Conservation (phyloP, 305 asterid genomes). For the Euphrasia arctica region DNA sequence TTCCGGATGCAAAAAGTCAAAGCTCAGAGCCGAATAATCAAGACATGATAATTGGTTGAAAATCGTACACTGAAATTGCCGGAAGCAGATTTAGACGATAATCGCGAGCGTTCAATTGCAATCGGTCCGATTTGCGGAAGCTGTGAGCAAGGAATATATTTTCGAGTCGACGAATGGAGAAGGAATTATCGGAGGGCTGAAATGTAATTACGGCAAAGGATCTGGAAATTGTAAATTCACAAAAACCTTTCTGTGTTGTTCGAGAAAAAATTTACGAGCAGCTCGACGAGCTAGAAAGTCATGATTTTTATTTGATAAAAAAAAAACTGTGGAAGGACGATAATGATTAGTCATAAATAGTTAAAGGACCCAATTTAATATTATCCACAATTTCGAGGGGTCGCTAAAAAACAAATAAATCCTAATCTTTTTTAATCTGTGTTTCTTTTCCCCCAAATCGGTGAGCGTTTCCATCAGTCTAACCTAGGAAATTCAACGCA, state of each 20-base stretch:
- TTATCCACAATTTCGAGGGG: constrained; percentile 15
- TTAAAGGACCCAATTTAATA: constrained; percentile 15
- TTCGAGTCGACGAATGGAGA: not conserved
- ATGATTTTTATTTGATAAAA: no score
- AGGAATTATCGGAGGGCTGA: not conserved
- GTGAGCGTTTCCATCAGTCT: constrained; percentile 17
- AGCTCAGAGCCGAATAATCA: not conserved
- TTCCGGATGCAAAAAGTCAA: not conserved
- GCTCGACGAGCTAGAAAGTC: no score
- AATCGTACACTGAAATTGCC: constrained; percentile 13
- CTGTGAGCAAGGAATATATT: constrained; percentile 2
- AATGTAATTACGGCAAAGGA: not conserved
- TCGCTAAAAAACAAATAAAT: not conserved
- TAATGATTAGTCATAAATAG: not conserved
- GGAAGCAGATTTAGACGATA: constrained; percentile 7
- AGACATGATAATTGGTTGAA: not conserved
- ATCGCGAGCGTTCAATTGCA: constrained; percentile 4
- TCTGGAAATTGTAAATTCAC: not conserved
- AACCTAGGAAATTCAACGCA: constrained; percentile 25
- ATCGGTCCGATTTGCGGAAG: constrained; percentile 17
- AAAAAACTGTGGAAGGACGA: not conserved
- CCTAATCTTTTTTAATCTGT: constrained; percentile 1
- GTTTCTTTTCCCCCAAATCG: constrained; percentile 25
- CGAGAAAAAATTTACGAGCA: no score
- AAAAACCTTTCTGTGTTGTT: not conserved